Evolutionary conservation across 2,329 filamentous ascomycete genomes (phyloP).

Genomic region (Penicillium sp.): DNA sequence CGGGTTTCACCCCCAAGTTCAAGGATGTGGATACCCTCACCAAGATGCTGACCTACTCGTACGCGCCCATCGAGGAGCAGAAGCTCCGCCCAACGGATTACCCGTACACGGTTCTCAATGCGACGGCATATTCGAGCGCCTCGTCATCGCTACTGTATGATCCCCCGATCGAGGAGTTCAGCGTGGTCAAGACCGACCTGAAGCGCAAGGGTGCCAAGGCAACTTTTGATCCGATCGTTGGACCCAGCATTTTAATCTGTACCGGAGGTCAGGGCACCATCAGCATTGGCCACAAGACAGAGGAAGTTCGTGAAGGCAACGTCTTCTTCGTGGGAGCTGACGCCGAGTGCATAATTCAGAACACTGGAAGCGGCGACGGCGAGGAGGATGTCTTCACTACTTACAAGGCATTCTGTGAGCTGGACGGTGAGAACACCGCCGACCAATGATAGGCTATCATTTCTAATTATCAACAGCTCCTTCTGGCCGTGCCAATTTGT

Average conservation of each 20-base stretch:
- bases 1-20: slow-evolving; percentile 97
- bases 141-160: slow-evolving; percentile 79
- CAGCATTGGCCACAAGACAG: slow-evolving; percentile 76
- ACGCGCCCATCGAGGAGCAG: slow-evolving; percentile 90
- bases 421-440: slow-evolving; percentile 53
- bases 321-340: slow-evolving; percentile 87
- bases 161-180: slow-evolving; percentile 95
- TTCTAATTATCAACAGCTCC: slow-evolving; percentile 19
- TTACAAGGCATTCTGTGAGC: slow-evolving; percentile 93
- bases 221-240: slow-evolving; percentile 82
- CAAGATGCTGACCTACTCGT: slow-evolving; percentile 90
- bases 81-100: slow-evolving; percentile 88
- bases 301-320: slow-evolving; percentile 71
- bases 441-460: slow-evolving; percentile 32
- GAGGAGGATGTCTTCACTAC: slow-evolving; percentile 73
- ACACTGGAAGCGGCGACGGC: slow-evolving; percentile 50
- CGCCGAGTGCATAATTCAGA: slow-evolving; percentile 79
- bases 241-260: slow-evolving; percentile 91
- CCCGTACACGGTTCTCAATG: slow-evolving; percentile 79
- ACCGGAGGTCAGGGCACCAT: slow-evolving; percentile 81
- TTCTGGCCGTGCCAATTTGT: slow-evolving; percentile 19
- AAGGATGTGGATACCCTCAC: slow-evolving; percentile 91
- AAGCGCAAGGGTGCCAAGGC: slow-evolving; percentile 72
- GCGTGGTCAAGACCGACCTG: slow-evolving; percentile 78
- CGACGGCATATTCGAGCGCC: slow-evolving; percentile 74